Base-by-base conservation (phyloP, 2,329 filamentous ascomycete genomes). In the Niveomyces coronatus region DNA sequence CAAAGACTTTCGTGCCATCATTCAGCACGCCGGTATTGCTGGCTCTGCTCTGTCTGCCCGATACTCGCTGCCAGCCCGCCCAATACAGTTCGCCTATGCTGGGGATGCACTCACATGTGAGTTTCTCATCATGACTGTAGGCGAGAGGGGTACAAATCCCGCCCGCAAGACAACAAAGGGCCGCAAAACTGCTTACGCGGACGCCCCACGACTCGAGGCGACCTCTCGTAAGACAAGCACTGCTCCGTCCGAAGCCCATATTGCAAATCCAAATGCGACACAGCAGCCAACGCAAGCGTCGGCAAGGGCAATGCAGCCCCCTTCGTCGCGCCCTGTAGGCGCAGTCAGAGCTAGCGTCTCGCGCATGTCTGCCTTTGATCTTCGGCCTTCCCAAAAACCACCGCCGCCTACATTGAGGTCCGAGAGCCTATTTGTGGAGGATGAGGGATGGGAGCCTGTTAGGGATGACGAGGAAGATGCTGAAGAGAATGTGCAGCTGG, bases 61-160 rank as follows among this genome's bases (percentile, higher is more conserved):
- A 37, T 88, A 87, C 57, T 87, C 84, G 2, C 64, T 73, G 18
- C 82, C 84, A 4, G 74, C 75, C 13, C 72, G 74, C 13, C 84
- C 84, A 1, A 71, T 89, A 53, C 80, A 85, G 50, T 70, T 89
- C 42, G 74, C 68, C 31, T 89, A 89, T 51, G 68, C 71, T 17
- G 70, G 73, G 29, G 77, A 81, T 41, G 82, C 79, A 23, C 67
- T 88, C 22, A 61, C 74, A 26, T 85, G 79, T 56, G 80, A 88
- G 46, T 88, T 87, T 49, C 81, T 86, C 30, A 70, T 89, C 43
- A 88, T 87, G 82, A 89, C 84, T 1, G 76, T 82, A 8, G 84
- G 83, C 11, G 82, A 86, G 47, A 66, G 68, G 41, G 65, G 67
- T 36, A 67, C 60, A 19, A 68, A 66, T 31, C 56, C 64, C 5